Evolutionary conservation across 2,329 filamentous ascomycete species (phyloP), one percentile per base, ranked within the genome.

Genomic region (Rhynchosporium graminicola): DNA sequence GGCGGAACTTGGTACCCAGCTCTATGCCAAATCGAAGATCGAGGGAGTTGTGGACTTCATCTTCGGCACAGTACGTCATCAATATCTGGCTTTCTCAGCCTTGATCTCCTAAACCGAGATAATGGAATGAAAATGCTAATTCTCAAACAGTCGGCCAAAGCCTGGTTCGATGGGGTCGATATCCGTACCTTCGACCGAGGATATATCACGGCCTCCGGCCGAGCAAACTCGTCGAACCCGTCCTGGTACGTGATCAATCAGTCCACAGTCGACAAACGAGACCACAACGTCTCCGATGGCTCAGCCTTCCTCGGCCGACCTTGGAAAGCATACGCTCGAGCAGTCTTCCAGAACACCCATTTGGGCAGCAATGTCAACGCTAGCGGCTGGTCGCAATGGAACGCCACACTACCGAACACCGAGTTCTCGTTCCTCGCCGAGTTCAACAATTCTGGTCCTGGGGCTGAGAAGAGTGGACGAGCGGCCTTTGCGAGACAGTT

Each of bases 41-140:
- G 79, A 81, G 29, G 83, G 84, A 42, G 81, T 82, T 1, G 81
- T 82, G 47, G 84, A 87, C 68, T 85, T 86, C 69, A 82, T 85
- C 66, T 87, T 86, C 70, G 80, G 85, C 60, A 20, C 20, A 1
- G 20, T 20, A 20, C 20, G 20, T 20, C 20, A 20, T 20, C 20
- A 20, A 20, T 20, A 20, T 20, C 20, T 20, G 20, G 20, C 20
- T 20, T 20, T 20, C 20, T 20, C 20, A 20, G 20, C 20, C 20
- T 20, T 20, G 20, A 20, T 1, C 20, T 20, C 20, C 20, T 20
- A 20, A 20, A 20, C 20, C 20, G 20, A 20, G 20, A 20, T 20
- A 1, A 20, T 20, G 20, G 20, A 20, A 20, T 20, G 20, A 20
- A 20, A 20, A 20, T 20, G 20, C 20, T 20, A 20, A 20, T 20